These are phyloP conservation scores for Plectosphaerella cucumerina DNA, from an alignment of 2,329 filamentous ascomycete genomes.

Conservation along the genomic window DNA sequence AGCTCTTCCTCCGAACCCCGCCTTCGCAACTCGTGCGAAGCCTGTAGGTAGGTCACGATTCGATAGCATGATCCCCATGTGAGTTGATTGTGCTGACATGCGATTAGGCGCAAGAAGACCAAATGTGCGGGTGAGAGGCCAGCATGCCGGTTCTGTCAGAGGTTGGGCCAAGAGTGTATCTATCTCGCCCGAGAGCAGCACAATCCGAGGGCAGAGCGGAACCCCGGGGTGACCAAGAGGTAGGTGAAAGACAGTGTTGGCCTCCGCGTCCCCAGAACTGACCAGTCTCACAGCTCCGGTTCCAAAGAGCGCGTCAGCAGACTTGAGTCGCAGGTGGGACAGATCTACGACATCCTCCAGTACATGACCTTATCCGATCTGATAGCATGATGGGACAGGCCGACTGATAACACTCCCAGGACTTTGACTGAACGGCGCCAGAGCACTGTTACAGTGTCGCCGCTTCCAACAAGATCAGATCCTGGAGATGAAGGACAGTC, in stretches of 20 bases:
- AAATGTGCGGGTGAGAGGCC: neutral
- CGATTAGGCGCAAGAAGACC: neutral
- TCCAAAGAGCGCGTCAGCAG: neutral
- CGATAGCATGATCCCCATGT: neutral
- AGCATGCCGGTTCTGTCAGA: neutral
- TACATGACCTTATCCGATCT: neutral
- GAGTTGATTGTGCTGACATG: neutral
- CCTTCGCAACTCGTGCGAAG: neutral
- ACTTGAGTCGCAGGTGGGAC: neutral
- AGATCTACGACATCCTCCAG: neutral
- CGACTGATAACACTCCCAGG: too few relatives aligned
- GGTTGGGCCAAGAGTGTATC: neutral
- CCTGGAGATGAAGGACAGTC: too few relatives aligned
- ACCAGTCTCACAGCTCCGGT: neutral
- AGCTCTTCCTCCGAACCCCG: neutral
- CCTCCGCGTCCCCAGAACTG: neutral
- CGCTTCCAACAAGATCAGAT: too few relatives aligned
- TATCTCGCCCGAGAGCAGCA: neutral
- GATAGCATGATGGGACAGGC: too few relatives aligned
- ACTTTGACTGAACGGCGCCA: too few relatives aligned
- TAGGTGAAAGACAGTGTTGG: neutral
- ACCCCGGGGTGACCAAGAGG: neutral
- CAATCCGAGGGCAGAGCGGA: neutral
- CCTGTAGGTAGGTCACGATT: neutral
- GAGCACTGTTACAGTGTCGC: too few relatives aligned